These are phyloP conservation scores for Termitomyces sp. DNA, from an alignment of 768 basidiomycete species.

Conservation along the genomic window DNA sequence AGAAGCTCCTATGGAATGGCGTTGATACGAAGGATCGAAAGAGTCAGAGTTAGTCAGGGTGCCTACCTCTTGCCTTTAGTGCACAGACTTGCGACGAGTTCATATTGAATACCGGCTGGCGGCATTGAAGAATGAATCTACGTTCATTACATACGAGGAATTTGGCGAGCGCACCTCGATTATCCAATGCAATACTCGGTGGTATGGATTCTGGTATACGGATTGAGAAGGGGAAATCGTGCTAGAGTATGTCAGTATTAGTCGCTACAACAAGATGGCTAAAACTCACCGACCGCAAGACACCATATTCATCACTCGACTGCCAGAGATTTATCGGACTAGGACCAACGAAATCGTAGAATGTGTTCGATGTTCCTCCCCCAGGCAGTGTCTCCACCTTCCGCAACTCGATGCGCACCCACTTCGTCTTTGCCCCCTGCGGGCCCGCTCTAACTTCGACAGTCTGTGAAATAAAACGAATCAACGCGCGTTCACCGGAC, in stretches of 20 bases:
- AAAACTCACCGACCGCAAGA: conserved; percentile 60
- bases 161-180: conserved; percentile 47
- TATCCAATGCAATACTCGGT: conserved; percentile 77
- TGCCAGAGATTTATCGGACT: conserved; percentile 85
- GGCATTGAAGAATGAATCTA: background rate
- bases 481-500: conserved; percentile 6
- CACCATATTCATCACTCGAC: conserved; percentile 68
- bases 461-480: conserved; percentile 46
- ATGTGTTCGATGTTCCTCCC: conserved; percentile 64
- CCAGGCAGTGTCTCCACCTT: conserved; percentile 85
- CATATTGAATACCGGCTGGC: conserved; percentile 82
- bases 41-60: background rate
- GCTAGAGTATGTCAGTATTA: conserved; percentile 35
- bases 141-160: background rate
- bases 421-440: conserved; percentile 83
- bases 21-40: background rate
- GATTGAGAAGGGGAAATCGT: conserved; percentile 87
- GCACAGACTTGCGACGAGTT: conserved; percentile 84
- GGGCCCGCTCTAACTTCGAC: conserved; percentile 79
- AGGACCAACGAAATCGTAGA: conserved; percentile 76
- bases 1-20: conserved; percentile 56
- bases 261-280: conserved; percentile 2
- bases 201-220: conserved; percentile 92
- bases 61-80: conserved; percentile 80
- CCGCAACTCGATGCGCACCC: conserved; percentile 87